Evolutionary conservation across 2,329 filamentous ascomycete species (phyloP), one percentile per base, ranked within the genome.

Genomic region (Sphaerulina vaccinii): DNA sequence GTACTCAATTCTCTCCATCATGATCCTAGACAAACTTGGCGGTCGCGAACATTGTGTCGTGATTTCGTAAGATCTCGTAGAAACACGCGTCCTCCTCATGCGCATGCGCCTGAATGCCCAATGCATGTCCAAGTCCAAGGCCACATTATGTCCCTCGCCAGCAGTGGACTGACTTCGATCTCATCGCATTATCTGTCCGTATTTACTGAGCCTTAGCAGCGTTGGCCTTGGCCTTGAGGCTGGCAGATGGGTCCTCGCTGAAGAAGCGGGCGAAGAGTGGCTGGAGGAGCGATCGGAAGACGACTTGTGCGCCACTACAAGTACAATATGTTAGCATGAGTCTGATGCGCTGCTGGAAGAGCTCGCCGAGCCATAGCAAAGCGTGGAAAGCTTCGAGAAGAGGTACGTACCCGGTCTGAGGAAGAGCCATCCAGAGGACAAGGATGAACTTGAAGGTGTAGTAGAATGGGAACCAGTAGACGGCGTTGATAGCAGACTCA

Each of bases 391-490:
- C 2, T 7, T 23, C 15, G 24, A 35, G 16, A 51, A 61, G 49
- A 51, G 49, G n/a, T 37, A 78, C 86, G 71, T 86, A 96, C 92
- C 80, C 80, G 79, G 95, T 96, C 74, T 88, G 82, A 73, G 93
- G 93, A 68, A 99, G 90, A 65, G 92, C 85, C 78, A 99, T 90
- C 93, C 93, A 99, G 72, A 99, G 85, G 67, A 97, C 82, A 73
- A 97, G 87, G 70, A 95, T 79, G 71, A 99, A 96, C 83, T 99
- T 99, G 87, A 99, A 97, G 71, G 91, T 92, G 77, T 89, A 99
- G 87, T 99, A 99, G 80, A 99, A 99, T 70, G 93, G 75, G 79
- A 95, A 90, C 88, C 88, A 95, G 82, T 93, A 93, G 59, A 92
- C 87, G 59, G 90, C 87, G 75, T 81, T 90, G 68, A 95, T 75